Evolutionary conservation across 2,329 filamentous ascomycete genomes (phyloP), one percentile per base, ranked within the genome.

Genomic region (Talaromyces sp.): DNA sequence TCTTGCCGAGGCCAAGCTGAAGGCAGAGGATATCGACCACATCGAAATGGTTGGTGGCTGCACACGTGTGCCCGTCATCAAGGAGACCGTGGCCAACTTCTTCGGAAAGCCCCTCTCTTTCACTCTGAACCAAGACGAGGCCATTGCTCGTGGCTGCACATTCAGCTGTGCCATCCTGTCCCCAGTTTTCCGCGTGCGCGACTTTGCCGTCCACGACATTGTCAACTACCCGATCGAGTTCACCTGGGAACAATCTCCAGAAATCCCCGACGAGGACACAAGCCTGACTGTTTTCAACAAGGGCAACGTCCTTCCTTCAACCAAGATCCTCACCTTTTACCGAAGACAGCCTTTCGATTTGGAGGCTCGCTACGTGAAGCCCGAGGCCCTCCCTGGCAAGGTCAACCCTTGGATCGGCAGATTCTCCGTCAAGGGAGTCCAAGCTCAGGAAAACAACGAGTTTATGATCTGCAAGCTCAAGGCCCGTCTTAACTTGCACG

Each of bases 391-490:
- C 8, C 95, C 95, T 18, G 92, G 93, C 72, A 96, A 94, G 84
- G 84, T 89, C 65, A 91, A 92, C 75, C 91, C 95, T 55, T 98
- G 94, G 90, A 97, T 99, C 69, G 95, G 95, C 61, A 89, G 92
- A 67, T 99, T 99, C 83, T 96, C 93, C 50, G 92, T 99, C 76
- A 99, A 99, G 86, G 91, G 90, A 53, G 94, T 99, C 73, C 93
- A 97, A 85, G 89, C 92, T 47, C 92, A 96, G 73, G 86, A 88
- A 68, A 93, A 95, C 75, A 91, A 96, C 64, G 95, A 98, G 76
- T 99, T 98, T 78, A 98, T 99, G 94, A 96, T 98, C 73, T 99
- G 95, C 89, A 99, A 99, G 83, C 88, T 99, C 65, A 98, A 98
- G 86, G 94, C 95, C 55, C 89, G 95, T 66, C 86, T 99, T 61